Conservation (phyloP, 2,329 filamentous ascomycete genomes). For the Whalleya microplaca region DNA sequence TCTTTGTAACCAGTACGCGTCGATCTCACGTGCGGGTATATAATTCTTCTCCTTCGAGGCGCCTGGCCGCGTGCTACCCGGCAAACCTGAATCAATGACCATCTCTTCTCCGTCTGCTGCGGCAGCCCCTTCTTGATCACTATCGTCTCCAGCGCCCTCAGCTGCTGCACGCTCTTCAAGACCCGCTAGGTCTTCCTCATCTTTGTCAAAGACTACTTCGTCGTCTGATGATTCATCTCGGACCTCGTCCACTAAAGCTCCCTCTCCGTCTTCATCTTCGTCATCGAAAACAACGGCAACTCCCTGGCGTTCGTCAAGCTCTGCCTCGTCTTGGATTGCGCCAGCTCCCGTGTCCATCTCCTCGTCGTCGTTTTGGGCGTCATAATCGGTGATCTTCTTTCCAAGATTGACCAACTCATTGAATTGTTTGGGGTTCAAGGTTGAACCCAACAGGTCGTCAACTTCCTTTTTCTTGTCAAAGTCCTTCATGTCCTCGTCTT, state of each 20-base stretch:
- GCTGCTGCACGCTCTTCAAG: slow-evolving; percentile 56
- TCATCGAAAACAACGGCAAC: slow-evolving; percentile 98
- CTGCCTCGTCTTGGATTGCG: slow-evolving; percentile 67
- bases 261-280: slow-evolving; percentile 82
- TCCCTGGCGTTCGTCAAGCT: slow-evolving; percentile 92
- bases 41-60: slow-evolving; percentile 60
- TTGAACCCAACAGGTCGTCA: slow-evolving; percentile 86
- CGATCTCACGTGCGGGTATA: slow-evolving; percentile 85
- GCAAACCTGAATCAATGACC: slow-evolving; percentile 73
- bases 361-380: slow-evolving; percentile 94
- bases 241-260: slow-evolving; percentile 79
- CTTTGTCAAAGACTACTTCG: slow-evolving; percentile 68
- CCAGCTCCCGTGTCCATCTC: slow-evolving; percentile 73
- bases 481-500: slow-evolving; percentile 95
- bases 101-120: slow-evolving; percentile 72
- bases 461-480: slow-evolving; percentile 98
- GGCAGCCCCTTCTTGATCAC: slow-evolving; percentile 53
- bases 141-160: slow-evolving; percentile 52
- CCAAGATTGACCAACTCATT: slow-evolving; percentile 95
- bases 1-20: slow-evolving; percentile 95
- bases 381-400: slow-evolving; percentile 99
- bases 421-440: slow-evolving; percentile 86
- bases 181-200: slow-evolving; percentile 60
- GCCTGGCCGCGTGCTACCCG: slow-evolving; percentile 49
- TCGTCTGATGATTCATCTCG: slow-evolving; percentile 85